phyloP scores from a whole-genome alignment of 495 filamentous ascomycete genomes.

The Talaromyces ruber region DNA sequence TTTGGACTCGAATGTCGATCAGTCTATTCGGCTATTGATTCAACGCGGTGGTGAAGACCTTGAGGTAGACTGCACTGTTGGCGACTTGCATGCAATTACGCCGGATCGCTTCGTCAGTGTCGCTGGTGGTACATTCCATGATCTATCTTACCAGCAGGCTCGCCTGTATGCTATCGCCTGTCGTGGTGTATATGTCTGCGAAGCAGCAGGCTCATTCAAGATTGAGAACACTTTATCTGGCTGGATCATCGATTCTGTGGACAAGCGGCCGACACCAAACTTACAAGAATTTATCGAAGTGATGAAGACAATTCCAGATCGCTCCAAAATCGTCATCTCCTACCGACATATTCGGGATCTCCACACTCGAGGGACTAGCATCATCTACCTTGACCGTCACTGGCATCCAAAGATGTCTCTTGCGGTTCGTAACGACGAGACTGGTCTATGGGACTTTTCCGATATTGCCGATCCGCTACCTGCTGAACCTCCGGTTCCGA shows the following conservation, averaged over 20 bases:
- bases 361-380: slow-evolving; percentile 87
- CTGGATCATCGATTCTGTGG: slow-evolving; percentile 88
- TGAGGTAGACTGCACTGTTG: slow-evolving; percentile 77
- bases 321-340: slow-evolving; percentile 80
- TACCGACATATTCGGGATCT: slow-evolving; percentile 94
- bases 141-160: slow-evolving; percentile 93
- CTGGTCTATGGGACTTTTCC: slow-evolving; percentile 90
- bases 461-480: slow-evolving; percentile 76
- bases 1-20: slow-evolving; percentile 77
- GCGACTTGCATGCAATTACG: slow-evolving; percentile 88
- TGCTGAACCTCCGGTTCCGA: slow-evolving; percentile 56
- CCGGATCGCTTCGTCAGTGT: slow-evolving; percentile 94
- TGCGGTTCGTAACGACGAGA: slow-evolving; percentile 82
- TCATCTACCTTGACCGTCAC: slow-evolving; percentile 88
- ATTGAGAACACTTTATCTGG: slow-evolving; percentile 86
- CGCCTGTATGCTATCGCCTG: slow-evolving; percentile 86
- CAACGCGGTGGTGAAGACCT: slow-evolving; percentile 84
- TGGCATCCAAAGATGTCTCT: slow-evolving; percentile 92
- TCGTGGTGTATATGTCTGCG: slow-evolving; percentile 89
- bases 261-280: slow-evolving; percentile 81
- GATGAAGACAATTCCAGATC: slow-evolving; percentile 82
- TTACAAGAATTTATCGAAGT: slow-evolving; percentile 86
- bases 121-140: slow-evolving; percentile 86
- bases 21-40: slow-evolving; percentile 63
- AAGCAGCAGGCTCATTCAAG: slow-evolving; percentile 89